Conservation (phyloP, 192 early-diverging fungal species). For the Coemansia sp. region DNA sequence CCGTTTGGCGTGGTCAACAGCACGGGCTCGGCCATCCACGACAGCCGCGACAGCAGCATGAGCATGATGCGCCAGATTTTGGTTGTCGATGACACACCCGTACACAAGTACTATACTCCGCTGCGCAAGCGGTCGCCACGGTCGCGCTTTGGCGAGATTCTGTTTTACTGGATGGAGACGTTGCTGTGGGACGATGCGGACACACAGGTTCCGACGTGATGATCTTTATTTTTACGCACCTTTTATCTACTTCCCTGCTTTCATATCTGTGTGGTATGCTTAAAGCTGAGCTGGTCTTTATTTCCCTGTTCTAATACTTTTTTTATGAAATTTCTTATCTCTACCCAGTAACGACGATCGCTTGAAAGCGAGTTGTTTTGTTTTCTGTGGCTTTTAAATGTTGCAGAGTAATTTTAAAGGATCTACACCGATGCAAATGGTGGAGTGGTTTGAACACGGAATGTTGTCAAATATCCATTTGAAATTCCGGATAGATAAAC, state of each 20-base stretch:
- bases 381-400: no score
- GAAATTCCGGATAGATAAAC: no score
- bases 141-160: slow-evolving; percentile 47
- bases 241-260: slow-evolving; percentile 1
- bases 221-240: neutral
- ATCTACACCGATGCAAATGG: no score
- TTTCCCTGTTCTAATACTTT: neutral
- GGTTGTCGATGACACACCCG: slow-evolving; percentile 51
- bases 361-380: no score
- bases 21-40: slow-evolving; percentile 18
- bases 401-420: no score
- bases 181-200: slow-evolving; percentile 54
- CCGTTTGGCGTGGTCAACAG: slow-evolving; percentile 30
- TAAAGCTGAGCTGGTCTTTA: slow-evolving; percentile 1
- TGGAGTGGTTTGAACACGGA: no score
- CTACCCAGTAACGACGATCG: no score
- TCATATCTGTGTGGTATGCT: neutral
- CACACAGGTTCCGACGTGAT: slow-evolving; percentile 46
- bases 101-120: slow-evolving; percentile 40
- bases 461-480: no score
- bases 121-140: slow-evolving; percentile 47
- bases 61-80: slow-evolving; percentile 49
- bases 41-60: slow-evolving; percentile 26
- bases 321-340: neutral
- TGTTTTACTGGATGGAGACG: slow-evolving; percentile 60